A percentile compares a stretch with the other conserved stretches of the same genome.
Conservation (phyloP, 106 monocot species). For the Agapanthus africanus region DNA sequence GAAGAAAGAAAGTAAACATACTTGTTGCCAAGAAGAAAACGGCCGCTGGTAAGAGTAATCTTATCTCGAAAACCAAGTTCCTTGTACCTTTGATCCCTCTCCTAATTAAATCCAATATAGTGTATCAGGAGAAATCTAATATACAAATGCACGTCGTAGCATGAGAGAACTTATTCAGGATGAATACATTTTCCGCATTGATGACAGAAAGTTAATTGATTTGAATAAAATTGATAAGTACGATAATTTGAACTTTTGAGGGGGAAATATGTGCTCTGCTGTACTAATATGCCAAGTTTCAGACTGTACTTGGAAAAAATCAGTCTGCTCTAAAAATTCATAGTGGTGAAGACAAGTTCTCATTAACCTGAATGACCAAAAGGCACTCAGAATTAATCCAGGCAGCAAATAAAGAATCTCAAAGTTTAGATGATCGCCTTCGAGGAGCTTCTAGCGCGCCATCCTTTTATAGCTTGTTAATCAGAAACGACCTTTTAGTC, state of each 20-base stretch:
- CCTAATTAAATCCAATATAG: conserved; percentile 36
- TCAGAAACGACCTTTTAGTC: no score
- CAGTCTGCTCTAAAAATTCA: no score
- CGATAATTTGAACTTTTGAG: neutral
- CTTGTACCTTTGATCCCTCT: conserved; percentile 96
- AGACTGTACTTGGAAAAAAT: no score
- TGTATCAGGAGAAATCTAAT: neutral
- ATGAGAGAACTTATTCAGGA: neutral
- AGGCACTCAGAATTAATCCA: no score
- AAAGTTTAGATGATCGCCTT: no score
- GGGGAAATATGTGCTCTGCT: neutral
- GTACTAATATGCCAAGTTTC: neutral
- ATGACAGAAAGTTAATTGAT: neutral
- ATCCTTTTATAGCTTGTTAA: no score
- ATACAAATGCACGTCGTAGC: neutral
- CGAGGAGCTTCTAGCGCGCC: no score
- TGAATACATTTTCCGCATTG: neutral
- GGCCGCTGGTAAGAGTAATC: conserved; percentile 95
- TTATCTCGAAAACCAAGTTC: conserved; percentile 96
- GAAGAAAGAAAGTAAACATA: conserved; percentile 29
- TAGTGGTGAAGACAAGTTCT: no score
- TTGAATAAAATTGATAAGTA: neutral
- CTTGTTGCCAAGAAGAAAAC: conserved; percentile 99
- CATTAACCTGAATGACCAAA: no score
- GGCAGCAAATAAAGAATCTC: no score